A percentile compares a stretch with the other conserved stretches of the same genome.
Evolutionary conservation across 179 eudicot genomes (phyloP).

Genomic region (Gypsophila paniculata): DNA sequence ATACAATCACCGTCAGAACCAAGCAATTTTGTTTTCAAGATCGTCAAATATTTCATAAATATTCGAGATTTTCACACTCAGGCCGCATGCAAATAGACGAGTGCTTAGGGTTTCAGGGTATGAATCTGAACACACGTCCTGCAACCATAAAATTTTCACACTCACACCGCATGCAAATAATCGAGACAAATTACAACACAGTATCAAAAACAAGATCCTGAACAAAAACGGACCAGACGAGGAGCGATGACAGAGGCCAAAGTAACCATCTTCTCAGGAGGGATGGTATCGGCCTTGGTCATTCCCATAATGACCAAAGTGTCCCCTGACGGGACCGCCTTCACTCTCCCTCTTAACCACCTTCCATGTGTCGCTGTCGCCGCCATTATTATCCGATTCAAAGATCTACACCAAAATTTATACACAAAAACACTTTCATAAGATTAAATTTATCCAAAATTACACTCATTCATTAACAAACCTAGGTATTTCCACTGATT

Average conservation of each 20-base stretch:
- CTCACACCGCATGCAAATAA: background rate
- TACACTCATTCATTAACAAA: constrained; percentile 2
- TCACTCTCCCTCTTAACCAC: constrained; percentile 85
- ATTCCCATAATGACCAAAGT: constrained; percentile 71
- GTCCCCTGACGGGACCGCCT: constrained; percentile 96
- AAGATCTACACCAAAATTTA: constrained; percentile 23
- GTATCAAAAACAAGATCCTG: background rate
- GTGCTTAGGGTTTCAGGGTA: constrained; percentile 4
- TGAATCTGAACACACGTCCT: background rate
- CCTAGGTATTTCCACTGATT: background rate
- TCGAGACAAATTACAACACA: background rate
- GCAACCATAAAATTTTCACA: background rate
- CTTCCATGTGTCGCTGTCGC: constrained; percentile 47
- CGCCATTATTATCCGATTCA: constrained; percentile 48
- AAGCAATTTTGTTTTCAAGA: no score
- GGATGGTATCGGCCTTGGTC: constrained; percentile 53
- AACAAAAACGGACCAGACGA: constrained; percentile 51
- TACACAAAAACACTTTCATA: background rate
- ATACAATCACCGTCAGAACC: background rate
- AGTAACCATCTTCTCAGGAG: constrained; percentile 84
- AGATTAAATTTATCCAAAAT: background rate
- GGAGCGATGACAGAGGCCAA: constrained; percentile 79
- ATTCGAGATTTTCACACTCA: no score
- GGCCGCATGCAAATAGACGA: no score
- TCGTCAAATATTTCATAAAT: no score